Evolutionary conservation across 129 eudicot species (phyloP), one percentile per base, ranked within the genome.

Genomic region (Artemisia argyi): DNA sequence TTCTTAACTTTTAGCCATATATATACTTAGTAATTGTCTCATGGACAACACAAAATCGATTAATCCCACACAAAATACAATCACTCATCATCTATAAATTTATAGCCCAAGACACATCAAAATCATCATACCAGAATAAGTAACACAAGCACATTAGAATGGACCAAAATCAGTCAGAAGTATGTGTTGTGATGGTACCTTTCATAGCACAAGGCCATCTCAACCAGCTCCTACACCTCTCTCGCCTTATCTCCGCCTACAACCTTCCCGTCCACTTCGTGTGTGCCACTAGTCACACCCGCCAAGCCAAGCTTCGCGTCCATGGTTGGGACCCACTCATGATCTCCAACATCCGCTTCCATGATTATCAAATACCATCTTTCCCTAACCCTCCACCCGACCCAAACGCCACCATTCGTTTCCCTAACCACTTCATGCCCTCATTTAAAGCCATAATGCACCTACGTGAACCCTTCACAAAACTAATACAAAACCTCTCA

Each of bases 181-280:
- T 81, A 51, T 67, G 71, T 14, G 95, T 89, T 14, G 85, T 92
- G 1, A 83, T 89, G 86, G 95, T 92, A 16, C 97, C 96, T 1
- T 76, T 92, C 19, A 81, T 79, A 15, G 79, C 84, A 55, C 96
- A 92, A 78, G 91, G 98, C 76, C 98, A 92, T 73, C 90, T 92
- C 64, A 83, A 83, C 80, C 92, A 89, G 22, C 91, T 89, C 62
- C 89, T 92, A 79, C 95, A 87, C 44, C 91, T 92, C 81, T 81
- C 96, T 51, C 73, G 82, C 51, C 89, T 86, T 77, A 75, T 92
- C 73, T 76, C 96, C 65, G 57, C 89, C 83, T 77, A 83, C 83
- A 46, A 63, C 20, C 60, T 86, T 55, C 89, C 89, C 2, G 83
- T 86, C 24, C 97, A 92, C 83, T 92, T 68, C 53, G 80, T 87